Conservation (phyloP, 805 yeast genomes). For the Lachancea quebecensis region DNA sequence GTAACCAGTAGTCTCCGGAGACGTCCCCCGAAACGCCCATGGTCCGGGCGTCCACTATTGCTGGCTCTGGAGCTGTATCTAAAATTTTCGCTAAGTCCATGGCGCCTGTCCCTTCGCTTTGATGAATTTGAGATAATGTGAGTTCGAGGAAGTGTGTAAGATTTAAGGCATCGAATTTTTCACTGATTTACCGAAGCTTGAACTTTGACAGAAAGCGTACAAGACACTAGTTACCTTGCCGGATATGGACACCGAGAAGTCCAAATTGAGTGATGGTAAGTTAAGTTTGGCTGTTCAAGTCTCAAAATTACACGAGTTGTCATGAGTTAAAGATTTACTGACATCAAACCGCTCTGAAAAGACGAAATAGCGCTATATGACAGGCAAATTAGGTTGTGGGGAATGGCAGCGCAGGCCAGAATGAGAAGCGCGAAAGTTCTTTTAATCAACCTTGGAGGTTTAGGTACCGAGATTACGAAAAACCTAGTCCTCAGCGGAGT, state of each 20-base stretch:
- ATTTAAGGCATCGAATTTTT: neutral
- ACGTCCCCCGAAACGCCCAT: constrained; percentile 29
- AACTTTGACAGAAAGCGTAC: no score
- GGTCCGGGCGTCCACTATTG: constrained; percentile 55
- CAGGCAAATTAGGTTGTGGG: constrained; percentile 94
- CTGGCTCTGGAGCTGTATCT: constrained; percentile 81
- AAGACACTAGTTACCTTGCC: neutral
- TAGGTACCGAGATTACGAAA: constrained; percentile 77
- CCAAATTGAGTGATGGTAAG: constrained; percentile 9
- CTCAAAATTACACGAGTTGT: neutral
- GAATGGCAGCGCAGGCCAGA: constrained; percentile 78
- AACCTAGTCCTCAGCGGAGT: constrained; percentile 85
- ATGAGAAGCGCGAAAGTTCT: constrained; percentile 68
- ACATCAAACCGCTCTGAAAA: constrained; percentile 6
- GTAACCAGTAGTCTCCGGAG: constrained; percentile 62
- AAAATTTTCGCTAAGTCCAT: constrained; percentile 74
- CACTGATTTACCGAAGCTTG: neutral
- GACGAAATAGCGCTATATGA: constrained; percentile 92
- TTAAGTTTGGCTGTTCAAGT: neutral
- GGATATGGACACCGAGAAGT: neutral
- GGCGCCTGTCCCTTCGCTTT: neutral
- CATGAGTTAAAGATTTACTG: neutral
- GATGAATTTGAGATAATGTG: neutral
- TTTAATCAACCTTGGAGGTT: constrained; percentile 64
- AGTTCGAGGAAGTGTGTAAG: neutral